These are phyloP conservation scores for Ceratobasidium sp. DNA, from an alignment of 1,284 basidiomycete genomes.

Conservation along the genomic window DNA sequence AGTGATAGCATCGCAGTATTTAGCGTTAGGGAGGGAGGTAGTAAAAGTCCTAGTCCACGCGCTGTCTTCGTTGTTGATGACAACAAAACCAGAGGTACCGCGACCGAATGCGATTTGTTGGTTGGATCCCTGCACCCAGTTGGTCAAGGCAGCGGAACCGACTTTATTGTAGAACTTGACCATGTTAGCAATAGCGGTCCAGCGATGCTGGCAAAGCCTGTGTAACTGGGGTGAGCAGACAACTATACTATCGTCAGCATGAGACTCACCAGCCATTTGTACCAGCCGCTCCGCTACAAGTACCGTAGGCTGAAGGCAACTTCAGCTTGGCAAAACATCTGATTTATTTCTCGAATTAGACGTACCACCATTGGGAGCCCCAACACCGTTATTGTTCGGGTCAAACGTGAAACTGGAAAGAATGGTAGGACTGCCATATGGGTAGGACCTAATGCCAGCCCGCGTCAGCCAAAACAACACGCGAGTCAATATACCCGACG, in stretches of 20 bases:
- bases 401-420: slow-evolving; percentile 50
- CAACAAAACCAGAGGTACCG: slow-evolving; percentile 49
- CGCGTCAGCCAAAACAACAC: too few species aligned
- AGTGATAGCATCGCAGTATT: slow-evolving; percentile 50
- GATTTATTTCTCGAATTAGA: too few species aligned
- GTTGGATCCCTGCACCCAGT: slow-evolving; percentile 39
- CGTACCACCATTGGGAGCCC: slow-evolving; percentile 48
- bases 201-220: slow-evolving; percentile 51
- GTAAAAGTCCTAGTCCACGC: slow-evolving; percentile 49
- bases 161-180: slow-evolving; percentile 45
- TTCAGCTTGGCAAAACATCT: too few species aligned
- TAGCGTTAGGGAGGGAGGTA: slow-evolving; percentile 48
- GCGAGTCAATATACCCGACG: slow-evolving; percentile 32
- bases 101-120: slow-evolving; percentile 50
- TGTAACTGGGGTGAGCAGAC: too few species aligned
- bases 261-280: slow-evolving; percentile 50
- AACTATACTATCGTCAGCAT: too few species aligned
- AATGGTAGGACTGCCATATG: slow-evolving; percentile 51
- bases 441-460: slow-evolving; percentile 21
- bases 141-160: slow-evolving; percentile 19
- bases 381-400: slow-evolving; percentile 42
- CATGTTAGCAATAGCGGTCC: slow-evolving; percentile 48
- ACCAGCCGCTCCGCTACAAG: slow-evolving; percentile 47
- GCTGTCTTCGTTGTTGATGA: slow-evolving; percentile 50
- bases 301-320: too few species aligned